These are phyloP conservation scores for Excoecaria cochinchinensis DNA, from an alignment of 345 rosid species.

Conservation along the genomic window DNA sequence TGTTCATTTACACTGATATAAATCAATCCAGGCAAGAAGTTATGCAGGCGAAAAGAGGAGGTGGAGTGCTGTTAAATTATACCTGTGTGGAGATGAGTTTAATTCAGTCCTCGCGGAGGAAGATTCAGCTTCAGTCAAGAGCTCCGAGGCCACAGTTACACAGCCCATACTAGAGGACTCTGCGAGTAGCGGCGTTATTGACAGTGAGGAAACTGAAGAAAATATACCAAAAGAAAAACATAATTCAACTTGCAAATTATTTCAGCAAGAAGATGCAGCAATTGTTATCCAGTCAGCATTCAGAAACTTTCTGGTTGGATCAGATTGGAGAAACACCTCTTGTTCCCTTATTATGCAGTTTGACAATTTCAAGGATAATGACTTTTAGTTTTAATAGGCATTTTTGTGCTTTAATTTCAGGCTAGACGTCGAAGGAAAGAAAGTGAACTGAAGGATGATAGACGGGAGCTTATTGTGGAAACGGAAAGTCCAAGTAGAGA, in stretches of 20 bases:
- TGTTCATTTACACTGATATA: background rate
- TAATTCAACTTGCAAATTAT: slow-evolving; percentile 49
- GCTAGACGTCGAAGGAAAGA: slow-evolving; percentile 30
- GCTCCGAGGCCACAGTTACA: slow-evolving; percentile 52
- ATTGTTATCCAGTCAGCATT: slow-evolving; percentile 70
- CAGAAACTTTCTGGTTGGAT: slow-evolving; percentile 55
- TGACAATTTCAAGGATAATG: background rate
- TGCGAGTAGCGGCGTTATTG: slow-evolving; percentile 22
- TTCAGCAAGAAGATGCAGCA: slow-evolving; percentile 74
- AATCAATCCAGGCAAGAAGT: slow-evolving; percentile 47
- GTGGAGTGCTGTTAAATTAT: slow-evolving; percentile 71
- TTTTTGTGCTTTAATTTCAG: slow-evolving; percentile 34
- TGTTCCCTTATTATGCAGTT: background rate
- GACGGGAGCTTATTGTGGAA: slow-evolving; percentile 28
- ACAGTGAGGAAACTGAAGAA: slow-evolving; percentile 35
- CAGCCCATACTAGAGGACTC: slow-evolving; percentile 33
- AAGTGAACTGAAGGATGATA: slow-evolving; percentile 18
- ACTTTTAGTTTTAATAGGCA: background rate
- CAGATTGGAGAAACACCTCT: background rate
- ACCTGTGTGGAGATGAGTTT: slow-evolving; percentile 72
- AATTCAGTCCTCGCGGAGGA: slow-evolving; percentile 71
- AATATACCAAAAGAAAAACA: slow-evolving; percentile 29
- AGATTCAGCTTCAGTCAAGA: slow-evolving; percentile 68
- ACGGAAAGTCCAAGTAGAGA: slow-evolving; percentile 48
- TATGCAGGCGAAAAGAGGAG: slow-evolving; percentile 49